phyloP scores from a whole-genome alignment of 2,329 filamentous ascomycete species.

The Phoma sp. region DNA sequence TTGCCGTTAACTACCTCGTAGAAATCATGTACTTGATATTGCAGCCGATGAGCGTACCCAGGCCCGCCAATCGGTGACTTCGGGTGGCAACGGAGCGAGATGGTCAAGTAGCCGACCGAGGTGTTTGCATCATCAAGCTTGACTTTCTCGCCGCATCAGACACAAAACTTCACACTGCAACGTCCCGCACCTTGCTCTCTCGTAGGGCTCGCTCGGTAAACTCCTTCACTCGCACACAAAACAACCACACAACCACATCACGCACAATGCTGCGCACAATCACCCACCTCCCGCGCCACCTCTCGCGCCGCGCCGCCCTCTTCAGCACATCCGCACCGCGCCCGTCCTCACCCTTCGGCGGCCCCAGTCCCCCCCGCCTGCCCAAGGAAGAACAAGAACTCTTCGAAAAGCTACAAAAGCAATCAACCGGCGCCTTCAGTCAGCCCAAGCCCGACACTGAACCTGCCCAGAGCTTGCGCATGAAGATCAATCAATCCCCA shows the following conservation, averaged over 20 bases:
- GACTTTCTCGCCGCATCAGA: neutral
- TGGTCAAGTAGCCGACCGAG: slow-evolving; percentile 6
- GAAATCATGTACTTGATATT: too few species aligned
- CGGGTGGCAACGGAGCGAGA: too few species aligned
- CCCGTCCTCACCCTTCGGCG: slow-evolving; percentile 37
- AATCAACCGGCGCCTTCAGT: slow-evolving; percentile 78
- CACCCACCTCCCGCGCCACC: slow-evolving; percentile 32
- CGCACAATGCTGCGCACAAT: slow-evolving; percentile 28
- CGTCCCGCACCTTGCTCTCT: too few species aligned
- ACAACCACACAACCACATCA: neutral
- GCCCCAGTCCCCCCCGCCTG: slow-evolving; percentile 82
- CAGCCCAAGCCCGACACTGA: slow-evolving; percentile 61
- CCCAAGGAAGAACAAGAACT: slow-evolving; percentile 88
- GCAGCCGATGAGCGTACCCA: too few species aligned
- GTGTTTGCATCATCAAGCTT: slow-evolving; percentile 1
- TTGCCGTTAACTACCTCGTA: too few species aligned
- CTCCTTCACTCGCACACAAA: neutral
- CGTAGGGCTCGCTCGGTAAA: too few species aligned
- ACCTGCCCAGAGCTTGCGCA: slow-evolving; percentile 38
- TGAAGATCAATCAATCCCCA: slow-evolving; percentile 46
- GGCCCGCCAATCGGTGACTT: too few species aligned
- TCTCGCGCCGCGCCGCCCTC: slow-evolving; percentile 29
- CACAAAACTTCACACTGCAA: slow-evolving; percentile 31
- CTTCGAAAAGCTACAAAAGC: slow-evolving; percentile 84
- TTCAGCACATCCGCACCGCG: slow-evolving; percentile 23